phyloP scores from a whole-genome alignment of 441 rosid genomes.

The Bruguiera hainesii region DNA sequence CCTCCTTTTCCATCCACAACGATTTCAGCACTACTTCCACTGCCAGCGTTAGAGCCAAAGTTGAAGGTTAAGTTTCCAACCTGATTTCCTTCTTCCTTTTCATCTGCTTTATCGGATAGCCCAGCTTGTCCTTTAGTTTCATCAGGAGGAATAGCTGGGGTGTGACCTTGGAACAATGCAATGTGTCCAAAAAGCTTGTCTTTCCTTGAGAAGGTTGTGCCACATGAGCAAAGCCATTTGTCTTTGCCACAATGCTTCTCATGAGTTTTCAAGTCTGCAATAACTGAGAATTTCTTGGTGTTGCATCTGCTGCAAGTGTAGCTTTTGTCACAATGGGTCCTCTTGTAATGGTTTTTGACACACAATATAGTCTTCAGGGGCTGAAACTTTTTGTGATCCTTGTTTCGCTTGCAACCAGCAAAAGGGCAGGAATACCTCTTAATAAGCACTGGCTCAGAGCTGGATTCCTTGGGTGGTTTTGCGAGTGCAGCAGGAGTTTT shows the following conservation, averaged over 20 bases:
- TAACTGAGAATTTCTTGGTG: constrained; percentile 85
- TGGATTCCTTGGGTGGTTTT: constrained; percentile 69
- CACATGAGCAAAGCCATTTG: constrained; percentile 97
- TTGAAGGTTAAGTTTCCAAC: constrained; percentile 37
- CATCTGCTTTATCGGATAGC: constrained; percentile 37
- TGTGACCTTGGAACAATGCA: constrained; percentile 90
- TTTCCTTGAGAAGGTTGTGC: constrained; percentile 94
- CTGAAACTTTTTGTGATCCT: constrained; percentile 93
- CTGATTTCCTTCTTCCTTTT: constrained; percentile 36
- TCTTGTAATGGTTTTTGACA: constrained; percentile 92
- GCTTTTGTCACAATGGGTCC: constrained; percentile 95
- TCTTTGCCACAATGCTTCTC: constrained; percentile 97
- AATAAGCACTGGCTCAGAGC: constrained; percentile 55
- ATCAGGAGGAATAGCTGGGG: constrained; percentile 83
- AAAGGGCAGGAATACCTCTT: constrained; percentile 94
- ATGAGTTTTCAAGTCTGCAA: constrained; percentile 93
- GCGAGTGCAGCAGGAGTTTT: constrained; percentile 91
- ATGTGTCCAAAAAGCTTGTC: constrained; percentile 96
- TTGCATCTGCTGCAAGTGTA: constrained; percentile 84
- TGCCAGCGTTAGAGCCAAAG: constrained; percentile 29
- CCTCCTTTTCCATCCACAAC: constrained; percentile 47
- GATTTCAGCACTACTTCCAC: constrained; percentile 32
- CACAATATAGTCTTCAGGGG: constrained; percentile 87
- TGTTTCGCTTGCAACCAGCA: constrained; percentile 91
- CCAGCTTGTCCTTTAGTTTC: constrained; percentile 45